These are phyloP conservation scores for Dunaliella sp. DNA, from an alignment of 139 green algal species.

Conservation along the genomic window DNA sequence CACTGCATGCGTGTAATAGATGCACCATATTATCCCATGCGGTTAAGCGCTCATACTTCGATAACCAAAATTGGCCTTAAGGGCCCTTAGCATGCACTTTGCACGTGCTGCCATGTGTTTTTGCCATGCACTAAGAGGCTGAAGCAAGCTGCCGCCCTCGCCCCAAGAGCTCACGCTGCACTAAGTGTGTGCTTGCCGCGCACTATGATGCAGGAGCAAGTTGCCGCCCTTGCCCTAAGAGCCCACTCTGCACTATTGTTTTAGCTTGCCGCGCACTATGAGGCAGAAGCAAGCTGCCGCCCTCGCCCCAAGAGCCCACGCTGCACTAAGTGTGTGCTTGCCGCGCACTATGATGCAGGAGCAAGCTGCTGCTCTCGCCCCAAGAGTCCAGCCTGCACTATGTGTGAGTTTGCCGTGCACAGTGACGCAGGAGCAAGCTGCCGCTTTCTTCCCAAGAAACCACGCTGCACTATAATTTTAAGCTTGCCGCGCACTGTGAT, in stretches of 20 bases:
- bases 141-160: no score
- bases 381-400: slow-evolving; percentile 6
- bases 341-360: not conserved
- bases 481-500: not conserved
- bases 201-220: not conserved
- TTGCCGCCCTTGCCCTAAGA: slow-evolving; percentile 70
- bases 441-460: no score
- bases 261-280: not conserved
- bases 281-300: no score
- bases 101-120: no score
- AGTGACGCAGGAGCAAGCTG: no score
- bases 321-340: no score
- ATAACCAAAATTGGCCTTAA: no score
- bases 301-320: no score
- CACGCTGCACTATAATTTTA: slow-evolving; percentile 12
- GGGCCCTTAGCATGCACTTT: not conserved
- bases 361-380: no score
- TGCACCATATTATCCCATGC: no score
- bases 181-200: slow-evolving; percentile 12
- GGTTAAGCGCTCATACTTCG: no score
- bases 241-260: slow-evolving; percentile 50
- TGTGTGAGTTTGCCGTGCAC: not conserved
- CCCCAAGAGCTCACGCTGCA: not conserved
- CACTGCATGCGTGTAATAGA: no score
- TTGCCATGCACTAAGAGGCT: not conserved